Evolutionary conservation across 2,329 filamentous ascomycete genomes (phyloP).

Genomic region (Aspergillus floridensis): DNA sequence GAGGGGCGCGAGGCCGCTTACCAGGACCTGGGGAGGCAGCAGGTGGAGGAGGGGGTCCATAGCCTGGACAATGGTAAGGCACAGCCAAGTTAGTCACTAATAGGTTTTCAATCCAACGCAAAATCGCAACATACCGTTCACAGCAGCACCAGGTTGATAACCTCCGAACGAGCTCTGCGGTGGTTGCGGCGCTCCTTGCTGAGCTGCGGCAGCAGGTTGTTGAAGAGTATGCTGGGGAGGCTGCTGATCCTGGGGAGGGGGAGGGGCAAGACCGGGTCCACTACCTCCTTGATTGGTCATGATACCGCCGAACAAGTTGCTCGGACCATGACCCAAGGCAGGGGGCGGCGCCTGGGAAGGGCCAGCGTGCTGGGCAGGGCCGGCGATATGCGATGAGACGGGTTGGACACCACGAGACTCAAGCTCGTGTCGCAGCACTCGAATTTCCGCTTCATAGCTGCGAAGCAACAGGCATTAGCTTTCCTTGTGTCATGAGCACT

Average conservation of each 20-base stretch:
- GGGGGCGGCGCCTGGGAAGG: slow-evolving; percentile 82
- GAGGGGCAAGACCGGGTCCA: slow-evolving; percentile 77
- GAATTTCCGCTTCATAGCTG: slow-evolving; percentile 92
- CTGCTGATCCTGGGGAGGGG: slow-evolving; percentile 65
- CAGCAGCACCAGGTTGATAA: slow-evolving; percentile 62
- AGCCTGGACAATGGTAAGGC: slow-evolving; percentile 51
- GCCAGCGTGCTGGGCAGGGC: slow-evolving; percentile 71
- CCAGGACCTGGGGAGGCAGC: slow-evolving; percentile 84
- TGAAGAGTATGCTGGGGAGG: slow-evolving; percentile 58
- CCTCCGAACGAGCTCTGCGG: slow-evolving; percentile 68
- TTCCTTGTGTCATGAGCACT: not conserved
- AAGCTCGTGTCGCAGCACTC: slow-evolving; percentile 81
- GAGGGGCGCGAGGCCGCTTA: slow-evolving; percentile 65
- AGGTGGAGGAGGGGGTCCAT: slow-evolving; percentile 76
- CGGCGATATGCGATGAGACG: slow-evolving; percentile 67
- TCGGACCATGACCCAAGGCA: slow-evolving; percentile 79
- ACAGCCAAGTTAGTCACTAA: slow-evolving; percentile 52
- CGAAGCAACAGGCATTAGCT: slow-evolving; percentile 17
- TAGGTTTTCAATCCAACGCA: slow-evolving; percentile 22
- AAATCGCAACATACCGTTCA: slow-evolving; percentile 55
- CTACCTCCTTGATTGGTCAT: slow-evolving; percentile 88
- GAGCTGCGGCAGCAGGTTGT: slow-evolving; percentile 57
- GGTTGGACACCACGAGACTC: slow-evolving; percentile 65
- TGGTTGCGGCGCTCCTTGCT: slow-evolving; percentile 66
- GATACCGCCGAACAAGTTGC: slow-evolving; percentile 90